phyloP scores from a whole-genome alignment of 345 rosid species.

The Arabidopsis suecica region DNA sequence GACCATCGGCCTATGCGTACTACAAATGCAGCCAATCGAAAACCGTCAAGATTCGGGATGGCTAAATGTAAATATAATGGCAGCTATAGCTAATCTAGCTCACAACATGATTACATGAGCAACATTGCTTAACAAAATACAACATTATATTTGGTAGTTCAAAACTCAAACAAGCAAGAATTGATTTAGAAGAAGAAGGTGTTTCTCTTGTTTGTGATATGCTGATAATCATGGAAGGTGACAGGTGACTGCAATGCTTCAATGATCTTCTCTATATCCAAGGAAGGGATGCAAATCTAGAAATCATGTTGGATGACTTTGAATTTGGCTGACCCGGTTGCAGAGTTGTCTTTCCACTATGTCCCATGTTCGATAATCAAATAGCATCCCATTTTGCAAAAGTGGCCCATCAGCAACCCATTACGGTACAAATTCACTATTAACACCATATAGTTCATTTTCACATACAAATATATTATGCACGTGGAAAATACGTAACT shows the following conservation, averaged over 20 bases:
- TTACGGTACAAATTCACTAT: neutral
- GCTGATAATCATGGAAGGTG: neutral
- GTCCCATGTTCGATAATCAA: neutral
- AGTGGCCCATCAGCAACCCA: neutral
- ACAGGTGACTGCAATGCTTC: neutral
- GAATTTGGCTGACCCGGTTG: neutral
- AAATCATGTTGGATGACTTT: neutral
- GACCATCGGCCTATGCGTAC: neutral
- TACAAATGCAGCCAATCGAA: neutral
- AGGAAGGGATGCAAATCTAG: neutral
- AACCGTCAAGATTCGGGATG: neutral
- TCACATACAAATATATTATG: neutral
- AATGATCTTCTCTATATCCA: neutral
- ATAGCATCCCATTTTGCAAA: neutral
- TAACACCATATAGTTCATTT: neutral
- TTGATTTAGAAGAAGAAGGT: neutral
- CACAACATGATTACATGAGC: neutral
- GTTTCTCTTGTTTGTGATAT: neutral
- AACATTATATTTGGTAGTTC: neutral
- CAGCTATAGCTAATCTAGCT: neutral
- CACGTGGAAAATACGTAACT: conserved; percentile 21
- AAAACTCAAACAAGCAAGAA: neutral
- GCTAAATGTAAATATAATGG: neutral
- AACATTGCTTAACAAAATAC: neutral
- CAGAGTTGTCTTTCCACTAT: neutral